Base-by-base conservation (phyloP, 2,329 filamentous ascomycete genomes). In the Paecilomyces dactylethromorphus region DNA sequence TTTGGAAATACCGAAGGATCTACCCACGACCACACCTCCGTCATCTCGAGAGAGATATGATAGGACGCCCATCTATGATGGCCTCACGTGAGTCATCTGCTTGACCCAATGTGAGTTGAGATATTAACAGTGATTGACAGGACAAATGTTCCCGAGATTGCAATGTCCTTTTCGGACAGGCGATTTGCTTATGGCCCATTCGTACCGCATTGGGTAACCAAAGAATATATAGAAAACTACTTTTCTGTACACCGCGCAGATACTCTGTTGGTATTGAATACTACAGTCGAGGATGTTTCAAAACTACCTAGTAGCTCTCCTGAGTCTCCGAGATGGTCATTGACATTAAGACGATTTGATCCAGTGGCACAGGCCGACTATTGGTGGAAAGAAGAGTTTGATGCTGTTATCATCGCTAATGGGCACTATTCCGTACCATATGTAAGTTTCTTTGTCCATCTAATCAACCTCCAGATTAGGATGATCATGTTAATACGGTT, bases 301-400 rank as follows among this genome's bases (percentile, higher is more conserved):
- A 45, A 45, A 18, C 15, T 45, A 18, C 15, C 39, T 80, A 79
- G 35, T 84, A 81, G 0, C 82, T 82, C 0, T 45, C 85, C 84
- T 68, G 66, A 76, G 0, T 70, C 71, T 0, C 59, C 66, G 0
- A 79, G 79, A 69, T 86, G 78, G 82, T 76, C 74, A 54, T 63
- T 84, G 5, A 79, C 77, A 2, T 65, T 86, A n/a, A 72, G 81
- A 31, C 74, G 73, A 56, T 63, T 68, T 33, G 61, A 61, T 59
- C 63, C 55, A 39, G 64, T 61, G 24, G 58, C 57, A 45, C 73
- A 71, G 29, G 68, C 70, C 55, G 81, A 85, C 62, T 77, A 79
- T 58, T 86, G 84, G 83, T 85, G 83, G 83, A 72, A 72, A 0
- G 84, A 87, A 65, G 74, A 74, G 33, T 86, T 85, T 57, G 84